Conservation (phyloP, 2,329 filamentous ascomycete genomes). For the Macrophomina pseudophaseolina region DNA sequence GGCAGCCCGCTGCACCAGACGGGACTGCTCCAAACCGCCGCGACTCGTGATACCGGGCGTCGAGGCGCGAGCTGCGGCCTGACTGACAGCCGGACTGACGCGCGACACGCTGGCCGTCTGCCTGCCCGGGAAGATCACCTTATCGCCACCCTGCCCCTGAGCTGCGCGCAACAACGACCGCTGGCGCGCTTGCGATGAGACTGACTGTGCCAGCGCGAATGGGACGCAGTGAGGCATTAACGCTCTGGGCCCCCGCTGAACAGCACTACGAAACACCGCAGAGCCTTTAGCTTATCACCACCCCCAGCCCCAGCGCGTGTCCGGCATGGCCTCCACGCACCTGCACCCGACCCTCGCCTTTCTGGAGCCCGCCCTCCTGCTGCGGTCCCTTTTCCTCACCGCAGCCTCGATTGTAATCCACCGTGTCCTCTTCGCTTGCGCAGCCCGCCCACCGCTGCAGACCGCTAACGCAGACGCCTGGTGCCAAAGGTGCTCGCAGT, state of each 20-base stretch:
- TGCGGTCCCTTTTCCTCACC: conserved; percentile 46
- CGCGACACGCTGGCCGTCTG: conserved; percentile 10
- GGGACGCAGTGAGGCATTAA: conserved; percentile 22
- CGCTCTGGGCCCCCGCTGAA: conserved; percentile 18
- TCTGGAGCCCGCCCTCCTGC: conserved; percentile 32
- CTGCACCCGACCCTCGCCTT: conserved; percentile 21
- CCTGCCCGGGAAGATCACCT: conserved; percentile 12
- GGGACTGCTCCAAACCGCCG: conserved; percentile 5
- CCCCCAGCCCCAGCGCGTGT: conserved; percentile 19
- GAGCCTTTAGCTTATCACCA: conserved; percentile 25
- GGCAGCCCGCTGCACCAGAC: not conserved
- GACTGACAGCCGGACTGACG: conserved; percentile 9
- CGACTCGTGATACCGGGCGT: conserved; percentile 23
- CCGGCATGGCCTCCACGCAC: conserved; percentile 20
- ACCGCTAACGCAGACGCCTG: conserved; percentile 30
- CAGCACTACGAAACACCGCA: conserved; percentile 23
- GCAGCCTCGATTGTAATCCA: conserved; percentile 46
- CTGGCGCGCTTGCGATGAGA: conserved; percentile 7
- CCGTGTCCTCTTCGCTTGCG: conserved; percentile 33
- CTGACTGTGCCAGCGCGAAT: conserved; percentile 9
- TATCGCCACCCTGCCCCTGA: conserved; percentile 23
- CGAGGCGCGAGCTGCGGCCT: conserved; percentile 4
- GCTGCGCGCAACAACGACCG: not conserved
- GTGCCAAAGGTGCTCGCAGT: conserved; percentile 54
- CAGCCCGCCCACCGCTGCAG: conserved; percentile 25